phyloP scores from a whole-genome alignment of 2,329 filamentous ascomycete genomes.

The Nannizziopsis barbatae region DNA sequence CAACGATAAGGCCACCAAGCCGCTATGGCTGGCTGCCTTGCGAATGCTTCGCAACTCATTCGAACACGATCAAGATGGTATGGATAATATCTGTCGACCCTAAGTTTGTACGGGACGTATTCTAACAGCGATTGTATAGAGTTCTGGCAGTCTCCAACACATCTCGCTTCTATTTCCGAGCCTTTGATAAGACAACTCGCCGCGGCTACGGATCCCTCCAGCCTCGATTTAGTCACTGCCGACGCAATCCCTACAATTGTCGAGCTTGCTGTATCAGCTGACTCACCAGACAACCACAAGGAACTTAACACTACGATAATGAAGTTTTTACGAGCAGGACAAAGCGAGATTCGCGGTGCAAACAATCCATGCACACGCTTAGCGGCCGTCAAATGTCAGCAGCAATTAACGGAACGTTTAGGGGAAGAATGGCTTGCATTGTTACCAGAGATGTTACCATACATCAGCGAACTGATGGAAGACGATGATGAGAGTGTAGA shows the following conservation, averaged over 20 bases:
- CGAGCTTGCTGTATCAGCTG: slow-evolving; percentile 66
- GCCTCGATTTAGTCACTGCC: slow-evolving; percentile 37
- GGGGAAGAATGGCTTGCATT: slow-evolving; percentile 90
- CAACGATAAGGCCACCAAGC: slow-evolving; percentile 40
- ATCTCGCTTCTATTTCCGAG: slow-evolving; percentile 62
- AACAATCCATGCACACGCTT: slow-evolving; percentile 62
- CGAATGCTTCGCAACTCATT: slow-evolving; percentile 64
- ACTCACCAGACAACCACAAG: slow-evolving; percentile 83
- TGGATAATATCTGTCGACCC: slow-evolving; percentile 13
- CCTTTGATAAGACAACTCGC: slow-evolving; percentile 60
- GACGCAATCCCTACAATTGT: slow-evolving; percentile 64
- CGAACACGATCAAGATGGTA: slow-evolving; percentile 73
- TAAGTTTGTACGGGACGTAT: slow-evolving; percentile 6
- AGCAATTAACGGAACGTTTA: slow-evolving; percentile 63
- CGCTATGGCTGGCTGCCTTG: slow-evolving; percentile 60
- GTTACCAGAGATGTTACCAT: slow-evolving; percentile 89
- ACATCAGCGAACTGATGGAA: slow-evolving; percentile 90
- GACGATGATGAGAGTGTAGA: slow-evolving; percentile 94
- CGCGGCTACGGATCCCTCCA: slow-evolving; percentile 30
- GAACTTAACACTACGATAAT: slow-evolving; percentile 71
- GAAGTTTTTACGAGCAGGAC: slow-evolving; percentile 57
- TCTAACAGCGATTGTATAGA: slow-evolving; percentile 30
- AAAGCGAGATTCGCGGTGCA: slow-evolving; percentile 22
- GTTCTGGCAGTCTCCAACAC: slow-evolving; percentile 87
- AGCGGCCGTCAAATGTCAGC: slow-evolving; percentile 71